Evolutionary conservation across 106 monocot species (phyloP).

Genomic region (Phalaenopsis aphrodite): DNA sequence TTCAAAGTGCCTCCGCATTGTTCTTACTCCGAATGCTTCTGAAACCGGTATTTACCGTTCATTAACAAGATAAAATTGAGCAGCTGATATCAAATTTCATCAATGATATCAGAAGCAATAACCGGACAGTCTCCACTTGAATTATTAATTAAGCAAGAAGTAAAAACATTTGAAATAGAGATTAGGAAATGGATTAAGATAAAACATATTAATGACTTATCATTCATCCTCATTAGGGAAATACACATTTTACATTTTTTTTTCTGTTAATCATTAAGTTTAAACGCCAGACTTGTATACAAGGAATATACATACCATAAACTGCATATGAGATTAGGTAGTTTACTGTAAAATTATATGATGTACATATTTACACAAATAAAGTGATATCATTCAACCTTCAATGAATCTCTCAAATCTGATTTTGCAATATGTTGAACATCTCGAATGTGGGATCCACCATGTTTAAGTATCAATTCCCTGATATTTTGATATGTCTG

Average conservation of each 20-base stretch:
- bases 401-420: constrained; percentile 6
- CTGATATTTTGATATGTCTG: constrained; percentile 42
- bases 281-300: neutral
- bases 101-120: neutral
- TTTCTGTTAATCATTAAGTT: neutral
- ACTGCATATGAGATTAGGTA: neutral
- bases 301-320: neutral
- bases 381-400: neutral
- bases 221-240: neutral
- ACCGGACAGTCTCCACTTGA: neutral
- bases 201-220: neutral
- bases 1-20: no score
- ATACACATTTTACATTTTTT: neutral
- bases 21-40: neutral
- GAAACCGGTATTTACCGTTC: neutral
- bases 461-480: constrained; percentile 36
- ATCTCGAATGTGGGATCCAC: constrained; percentile 14
- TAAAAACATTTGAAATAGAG: neutral
- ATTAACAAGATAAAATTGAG: neutral
- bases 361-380: constrained; percentile 30
- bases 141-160: neutral
- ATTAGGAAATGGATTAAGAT: neutral
- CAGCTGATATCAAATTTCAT: neutral
- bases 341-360: neutral
- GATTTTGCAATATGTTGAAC: constrained; percentile 7